A percentile compares a stretch with the other conserved stretches of the same genome.
Evolutionary conservation across 2,329 filamentous ascomycete genomes (phyloP).

Genomic region (Penicillium sp.): DNA sequence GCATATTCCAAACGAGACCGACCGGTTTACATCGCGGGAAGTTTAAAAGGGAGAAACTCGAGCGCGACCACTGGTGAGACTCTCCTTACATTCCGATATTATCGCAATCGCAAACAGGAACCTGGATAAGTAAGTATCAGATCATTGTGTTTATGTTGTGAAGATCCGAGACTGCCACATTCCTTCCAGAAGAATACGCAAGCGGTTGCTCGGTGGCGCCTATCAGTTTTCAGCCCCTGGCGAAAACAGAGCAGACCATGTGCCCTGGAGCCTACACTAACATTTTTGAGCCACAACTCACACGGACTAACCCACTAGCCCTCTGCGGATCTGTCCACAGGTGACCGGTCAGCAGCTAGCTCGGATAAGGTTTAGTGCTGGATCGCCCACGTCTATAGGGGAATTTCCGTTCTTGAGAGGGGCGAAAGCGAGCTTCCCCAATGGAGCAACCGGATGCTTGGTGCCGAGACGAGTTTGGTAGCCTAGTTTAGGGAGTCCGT

Average conservation of each 20-base stretch:
- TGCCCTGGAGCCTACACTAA: too few relatives aligned
- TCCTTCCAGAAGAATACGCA: constrained; percentile 4
- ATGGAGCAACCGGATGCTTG: background rate
- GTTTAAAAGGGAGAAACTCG: background rate
- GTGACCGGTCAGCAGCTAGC: background rate
- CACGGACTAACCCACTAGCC: too few relatives aligned
- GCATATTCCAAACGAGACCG: background rate
- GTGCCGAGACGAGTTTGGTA: constrained; percentile 1
- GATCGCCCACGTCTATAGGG: background rate
- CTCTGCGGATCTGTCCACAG: background rate
- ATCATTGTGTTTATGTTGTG: background rate
- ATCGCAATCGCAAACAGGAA: background rate
- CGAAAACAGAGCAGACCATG: background rate
- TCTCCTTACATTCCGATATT: background rate
- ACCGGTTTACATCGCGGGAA: background rate
- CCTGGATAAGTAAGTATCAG: background rate
- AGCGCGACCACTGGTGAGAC: background rate
- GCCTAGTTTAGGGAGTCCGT: background rate
- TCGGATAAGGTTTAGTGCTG: background rate
- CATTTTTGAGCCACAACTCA: too few relatives aligned
- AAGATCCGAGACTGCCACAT: background rate
- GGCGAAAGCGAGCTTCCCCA: constrained; percentile 1
- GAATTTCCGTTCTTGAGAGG: background rate
- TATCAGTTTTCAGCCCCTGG: background rate
- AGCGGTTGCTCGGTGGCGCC: background rate